These are phyloP conservation scores for Erodium moschatum DNA, from an alignment of 441 rosid genomes.

Conservation along the genomic window DNA sequence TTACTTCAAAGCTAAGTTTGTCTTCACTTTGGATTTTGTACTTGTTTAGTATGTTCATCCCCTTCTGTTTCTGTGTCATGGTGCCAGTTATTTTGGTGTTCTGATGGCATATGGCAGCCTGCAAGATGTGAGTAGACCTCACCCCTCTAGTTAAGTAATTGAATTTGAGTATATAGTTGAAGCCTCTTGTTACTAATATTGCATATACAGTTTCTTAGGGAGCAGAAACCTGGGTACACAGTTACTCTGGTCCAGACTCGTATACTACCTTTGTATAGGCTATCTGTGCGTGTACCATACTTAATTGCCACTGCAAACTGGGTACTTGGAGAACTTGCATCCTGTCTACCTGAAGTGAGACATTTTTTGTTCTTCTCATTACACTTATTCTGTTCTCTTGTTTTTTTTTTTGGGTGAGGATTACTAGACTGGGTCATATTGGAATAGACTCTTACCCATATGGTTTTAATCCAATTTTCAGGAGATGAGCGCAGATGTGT, in stretches of 20 bases:
- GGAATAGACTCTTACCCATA: constrained; percentile 12
- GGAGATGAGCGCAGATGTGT: constrained; percentile 62
- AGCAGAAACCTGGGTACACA: constrained; percentile 50
- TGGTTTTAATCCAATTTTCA: constrained; percentile 33
- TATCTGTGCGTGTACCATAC: constrained; percentile 45
- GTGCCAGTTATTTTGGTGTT: constrained; percentile 74
- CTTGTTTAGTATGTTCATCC: constrained; percentile 7
- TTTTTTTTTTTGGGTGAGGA: too few species aligned
- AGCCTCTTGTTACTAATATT: constrained; percentile 20
- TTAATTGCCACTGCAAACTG: constrained; percentile 79
- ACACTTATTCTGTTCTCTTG: background rate
- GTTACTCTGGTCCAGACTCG: constrained; percentile 44
- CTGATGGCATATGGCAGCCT: constrained; percentile 78
- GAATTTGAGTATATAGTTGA: constrained; percentile 14
- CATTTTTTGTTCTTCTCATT: constrained; percentile 12
- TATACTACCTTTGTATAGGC: constrained; percentile 53
- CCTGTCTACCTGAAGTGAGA: constrained; percentile 70
- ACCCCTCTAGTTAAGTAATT: constrained; percentile 17
- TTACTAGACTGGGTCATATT: constrained; percentile 7
- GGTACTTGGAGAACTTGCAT: constrained; percentile 76
- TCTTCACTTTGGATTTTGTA: constrained; percentile 1
- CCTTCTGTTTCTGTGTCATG: constrained; percentile 22
- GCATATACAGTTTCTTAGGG: constrained; percentile 58
- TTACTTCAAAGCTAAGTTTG: background rate
- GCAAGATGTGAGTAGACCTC: constrained; percentile 62